phyloP scores from a whole-genome alignment of 2,329 filamentous ascomycete species.

The Pseudocercospora musae region DNA sequence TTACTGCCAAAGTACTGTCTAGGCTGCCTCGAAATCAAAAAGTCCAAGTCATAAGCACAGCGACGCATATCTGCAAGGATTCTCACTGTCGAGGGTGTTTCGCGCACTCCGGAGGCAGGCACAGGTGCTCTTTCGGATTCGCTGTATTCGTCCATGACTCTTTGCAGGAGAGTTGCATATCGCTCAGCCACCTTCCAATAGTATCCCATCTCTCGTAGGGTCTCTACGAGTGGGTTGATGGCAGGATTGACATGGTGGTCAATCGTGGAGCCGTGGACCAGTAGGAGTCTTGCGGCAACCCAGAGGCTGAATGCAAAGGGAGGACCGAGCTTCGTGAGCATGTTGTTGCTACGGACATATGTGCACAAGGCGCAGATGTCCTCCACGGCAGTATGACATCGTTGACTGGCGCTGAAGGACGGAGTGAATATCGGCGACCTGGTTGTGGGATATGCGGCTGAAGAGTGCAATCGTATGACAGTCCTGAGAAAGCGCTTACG shows the following conservation, averaged over 20 bases:
- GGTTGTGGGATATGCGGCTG: conserved; percentile 86
- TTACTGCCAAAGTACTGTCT: conserved; percentile 40
- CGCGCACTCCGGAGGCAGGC: conserved; percentile 62
- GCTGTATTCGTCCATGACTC: conserved; percentile 81
- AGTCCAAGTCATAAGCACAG: conserved; percentile 85
- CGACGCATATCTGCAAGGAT: conserved; percentile 90
- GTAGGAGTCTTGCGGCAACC: conserved; percentile 81
- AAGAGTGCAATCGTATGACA: conserved; percentile 86
- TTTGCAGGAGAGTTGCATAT: conserved; percentile 74
- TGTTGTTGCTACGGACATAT: conserved; percentile 70
- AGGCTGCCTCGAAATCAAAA: conserved; percentile 81
- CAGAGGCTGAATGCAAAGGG: conserved; percentile 90
- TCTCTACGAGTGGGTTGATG: conserved; percentile 78
- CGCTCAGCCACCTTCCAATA: conserved; percentile 84
- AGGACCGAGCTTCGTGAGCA: conserved; percentile 78
- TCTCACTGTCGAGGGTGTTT: conserved; percentile 77
- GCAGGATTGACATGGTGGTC: conserved; percentile 78
- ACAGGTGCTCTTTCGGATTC: conserved; percentile 64
- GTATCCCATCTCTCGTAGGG: conserved; percentile 72
- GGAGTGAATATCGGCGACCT: conserved; percentile 85
- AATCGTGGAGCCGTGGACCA: conserved; percentile 88
- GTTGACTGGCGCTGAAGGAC: conserved; percentile 78
- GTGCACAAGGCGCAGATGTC: conserved; percentile 75
- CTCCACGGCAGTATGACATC: conserved; percentile 78
- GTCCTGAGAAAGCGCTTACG: conserved; percentile 48